A percentile compares a stretch with the other conserved stretches of the same genome.
Evolutionary conservation across 352 stramenopile genomes (phyloP).

Genomic region (Phytopythium kandeliae): DNA sequence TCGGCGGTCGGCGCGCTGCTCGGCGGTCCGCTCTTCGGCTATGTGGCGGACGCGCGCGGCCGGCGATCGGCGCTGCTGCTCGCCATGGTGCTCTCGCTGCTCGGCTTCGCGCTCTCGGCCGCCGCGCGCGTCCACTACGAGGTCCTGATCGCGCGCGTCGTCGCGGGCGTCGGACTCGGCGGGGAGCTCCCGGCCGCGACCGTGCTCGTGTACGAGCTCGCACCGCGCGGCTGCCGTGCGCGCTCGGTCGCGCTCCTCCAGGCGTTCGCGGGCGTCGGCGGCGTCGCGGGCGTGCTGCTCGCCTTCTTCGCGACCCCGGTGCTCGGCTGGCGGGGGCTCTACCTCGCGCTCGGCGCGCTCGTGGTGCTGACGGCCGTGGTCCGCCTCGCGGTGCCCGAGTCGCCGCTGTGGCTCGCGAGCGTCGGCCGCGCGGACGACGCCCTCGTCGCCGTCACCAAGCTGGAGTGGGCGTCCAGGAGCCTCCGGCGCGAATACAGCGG

Average conservation of each 20-base stretch:
- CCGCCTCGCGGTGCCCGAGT: no score
- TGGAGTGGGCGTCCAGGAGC: conserved; percentile 16
- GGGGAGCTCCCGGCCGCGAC: conserved; percentile 25
- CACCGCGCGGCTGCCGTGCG: conserved; percentile 10
- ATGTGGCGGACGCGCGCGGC: conserved; percentile 23
- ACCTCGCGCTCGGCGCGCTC: no score
- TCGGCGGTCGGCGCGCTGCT: conserved; percentile 17
- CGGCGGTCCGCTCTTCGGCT: conserved; percentile 24
- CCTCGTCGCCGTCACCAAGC: conserved; percentile 15
- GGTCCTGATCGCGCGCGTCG: conserved; percentile 23
- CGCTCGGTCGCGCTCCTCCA: no score
- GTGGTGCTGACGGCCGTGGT: no score
- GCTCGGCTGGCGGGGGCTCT: no score
- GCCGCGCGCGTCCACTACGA: conserved; percentile 10
- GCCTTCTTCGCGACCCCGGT: no score
- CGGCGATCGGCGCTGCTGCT: conserved; percentile 20
- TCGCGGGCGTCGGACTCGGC: conserved; percentile 27
- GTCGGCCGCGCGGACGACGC: no score
- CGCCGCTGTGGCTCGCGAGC: no score
- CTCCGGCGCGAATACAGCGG: conserved; percentile 7
- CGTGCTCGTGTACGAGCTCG: conserved; percentile 29
- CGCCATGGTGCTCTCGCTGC: conserved; percentile 21
- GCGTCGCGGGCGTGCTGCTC: no score
- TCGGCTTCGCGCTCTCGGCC: conserved; percentile 20
- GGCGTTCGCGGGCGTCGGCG: no score